These are phyloP conservation scores for Quillaja saponaria DNA, from an alignment of 306 rosid genomes.

Conservation along the genomic window DNA sequence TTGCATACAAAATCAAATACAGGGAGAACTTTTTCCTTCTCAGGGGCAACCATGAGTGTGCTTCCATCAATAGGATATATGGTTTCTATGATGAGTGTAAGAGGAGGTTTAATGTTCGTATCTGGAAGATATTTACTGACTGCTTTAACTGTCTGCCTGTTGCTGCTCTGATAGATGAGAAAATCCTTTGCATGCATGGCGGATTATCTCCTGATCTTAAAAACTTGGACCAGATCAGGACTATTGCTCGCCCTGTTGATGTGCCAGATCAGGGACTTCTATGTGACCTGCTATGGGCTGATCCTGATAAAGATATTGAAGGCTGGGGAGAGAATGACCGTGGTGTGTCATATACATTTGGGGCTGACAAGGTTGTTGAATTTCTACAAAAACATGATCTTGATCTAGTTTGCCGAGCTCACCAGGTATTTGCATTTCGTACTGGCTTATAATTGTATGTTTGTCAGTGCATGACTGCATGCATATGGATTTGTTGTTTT, in stretches of 20 bases:
- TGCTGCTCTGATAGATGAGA: conserved; percentile 81
- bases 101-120: conserved; percentile 76
- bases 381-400: conserved; percentile 78
- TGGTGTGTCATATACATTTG: conserved; percentile 84
- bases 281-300: conserved; percentile 87
- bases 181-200: conserved; percentile 90
- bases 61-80: conserved; percentile 82
- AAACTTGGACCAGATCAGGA: conserved; percentile 71
- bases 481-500: neutral
- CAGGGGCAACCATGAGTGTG: conserved; percentile 86
- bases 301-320: conserved; percentile 81
- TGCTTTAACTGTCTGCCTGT: conserved; percentile 81
- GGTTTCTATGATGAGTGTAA: conserved; percentile 89
- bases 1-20: conserved; percentile 80
- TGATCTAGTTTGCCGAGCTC: conserved; percentile 80
- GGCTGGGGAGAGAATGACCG: conserved; percentile 94
- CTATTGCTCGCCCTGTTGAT: conserved; percentile 77
- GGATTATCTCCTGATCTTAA: conserved; percentile 77
- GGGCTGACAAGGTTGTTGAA: conserved; percentile 79
- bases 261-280: conserved; percentile 87
- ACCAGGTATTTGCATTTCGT: conserved; percentile 49
- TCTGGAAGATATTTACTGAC: conserved; percentile 81
- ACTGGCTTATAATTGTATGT: no score
- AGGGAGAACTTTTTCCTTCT: conserved; percentile 87
- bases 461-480: neutral